Conservation (phyloP, 1,139 yeast genomes). For the Nakaseomyces nivariensis region DNA sequence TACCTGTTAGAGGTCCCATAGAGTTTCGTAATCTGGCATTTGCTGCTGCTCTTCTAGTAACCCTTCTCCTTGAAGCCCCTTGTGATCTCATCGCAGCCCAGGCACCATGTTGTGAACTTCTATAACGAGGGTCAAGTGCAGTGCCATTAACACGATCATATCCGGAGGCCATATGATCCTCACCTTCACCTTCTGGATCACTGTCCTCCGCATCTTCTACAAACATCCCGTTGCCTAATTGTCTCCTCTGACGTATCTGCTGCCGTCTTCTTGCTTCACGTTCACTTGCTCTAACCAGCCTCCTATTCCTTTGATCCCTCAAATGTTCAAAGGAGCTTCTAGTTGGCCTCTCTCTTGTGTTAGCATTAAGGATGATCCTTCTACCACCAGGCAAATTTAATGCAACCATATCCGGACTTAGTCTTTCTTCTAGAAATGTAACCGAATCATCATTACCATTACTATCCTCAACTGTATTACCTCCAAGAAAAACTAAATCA, state of each 20-base stretch:
- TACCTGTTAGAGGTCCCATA: slow-evolving; percentile 7
- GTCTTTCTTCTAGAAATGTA: slow-evolving; percentile 22
- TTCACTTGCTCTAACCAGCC: slow-evolving; percentile 6
- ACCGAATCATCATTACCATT: slow-evolving; percentile 18
- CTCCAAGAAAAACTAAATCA: not conserved
- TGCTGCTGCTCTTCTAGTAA: not conserved
- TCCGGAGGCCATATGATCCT: not conserved
- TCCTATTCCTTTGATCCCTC: slow-evolving; percentile 2
- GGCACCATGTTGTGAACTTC: not conserved
- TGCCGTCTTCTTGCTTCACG: slow-evolving; percentile 3
- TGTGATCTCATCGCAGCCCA: not conserved
- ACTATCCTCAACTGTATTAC: not conserved
- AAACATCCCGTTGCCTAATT: not conserved
- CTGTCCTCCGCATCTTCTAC: not conserved
- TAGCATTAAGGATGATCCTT: slow-evolving; percentile 16
- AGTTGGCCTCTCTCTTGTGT: slow-evolving; percentile 19
- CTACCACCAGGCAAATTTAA: slow-evolving; percentile 26
- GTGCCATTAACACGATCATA: not conserved
- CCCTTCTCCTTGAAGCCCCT: not conserved
- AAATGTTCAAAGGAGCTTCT: slow-evolving; percentile 23
- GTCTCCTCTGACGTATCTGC: not conserved
- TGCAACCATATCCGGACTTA: slow-evolving; percentile 15
- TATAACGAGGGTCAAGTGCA: not conserved
- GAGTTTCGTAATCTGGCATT: slow-evolving; percentile 4
- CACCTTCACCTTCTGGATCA: slow-evolving; percentile 2